Evolutionary conservation across 257 asterid genomes (phyloP).

Genomic region (Primulina eburnea): DNA sequence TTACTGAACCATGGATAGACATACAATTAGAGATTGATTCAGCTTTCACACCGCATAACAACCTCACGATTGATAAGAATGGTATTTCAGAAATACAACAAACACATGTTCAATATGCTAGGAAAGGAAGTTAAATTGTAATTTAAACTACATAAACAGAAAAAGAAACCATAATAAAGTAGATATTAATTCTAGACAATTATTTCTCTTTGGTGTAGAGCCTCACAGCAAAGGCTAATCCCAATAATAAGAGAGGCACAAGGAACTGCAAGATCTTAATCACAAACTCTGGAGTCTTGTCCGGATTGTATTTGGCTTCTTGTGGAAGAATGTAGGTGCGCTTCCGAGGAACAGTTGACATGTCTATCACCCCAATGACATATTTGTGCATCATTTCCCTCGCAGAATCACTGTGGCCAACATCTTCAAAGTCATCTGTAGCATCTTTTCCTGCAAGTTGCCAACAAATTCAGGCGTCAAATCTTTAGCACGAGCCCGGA

Average conservation of each 20-base stretch:
- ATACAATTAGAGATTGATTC: too few relatives aligned
- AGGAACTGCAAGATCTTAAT: constrained; percentile 79
- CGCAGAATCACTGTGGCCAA: constrained; percentile 57
- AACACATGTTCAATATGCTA: constrained; percentile 2
- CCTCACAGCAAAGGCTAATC: constrained; percentile 70
- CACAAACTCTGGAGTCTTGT: constrained; percentile 63
- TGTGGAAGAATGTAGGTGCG: constrained; percentile 42
- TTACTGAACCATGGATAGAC: too few relatives aligned
- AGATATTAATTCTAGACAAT: not conserved
- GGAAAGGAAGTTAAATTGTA: not conserved
- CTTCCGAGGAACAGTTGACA: constrained; percentile 52
- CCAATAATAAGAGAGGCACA: constrained; percentile 73
- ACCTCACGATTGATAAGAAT: too few relatives aligned
- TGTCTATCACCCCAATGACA: constrained; percentile 49
- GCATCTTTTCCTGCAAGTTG: constrained; percentile 67
- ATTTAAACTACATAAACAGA: constrained; percentile 20
- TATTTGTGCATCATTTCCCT: constrained; percentile 51
- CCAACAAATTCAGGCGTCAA: not conserved
- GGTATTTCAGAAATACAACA: constrained; percentile 1
- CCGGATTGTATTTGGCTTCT: constrained; percentile 52
- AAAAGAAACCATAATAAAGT: not conserved
- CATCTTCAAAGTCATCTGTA: constrained; percentile 64
- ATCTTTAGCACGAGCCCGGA: not conserved
- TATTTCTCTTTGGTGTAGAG: constrained; percentile 68
- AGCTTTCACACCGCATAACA: too few relatives aligned